A percentile compares a stretch with the other conserved stretches of the same genome.
These are phyloP conservation scores for Cylindrotheca fusiformis DNA, from an alignment of 108 stramenopile genomes.

Conservation along the genomic window DNA sequence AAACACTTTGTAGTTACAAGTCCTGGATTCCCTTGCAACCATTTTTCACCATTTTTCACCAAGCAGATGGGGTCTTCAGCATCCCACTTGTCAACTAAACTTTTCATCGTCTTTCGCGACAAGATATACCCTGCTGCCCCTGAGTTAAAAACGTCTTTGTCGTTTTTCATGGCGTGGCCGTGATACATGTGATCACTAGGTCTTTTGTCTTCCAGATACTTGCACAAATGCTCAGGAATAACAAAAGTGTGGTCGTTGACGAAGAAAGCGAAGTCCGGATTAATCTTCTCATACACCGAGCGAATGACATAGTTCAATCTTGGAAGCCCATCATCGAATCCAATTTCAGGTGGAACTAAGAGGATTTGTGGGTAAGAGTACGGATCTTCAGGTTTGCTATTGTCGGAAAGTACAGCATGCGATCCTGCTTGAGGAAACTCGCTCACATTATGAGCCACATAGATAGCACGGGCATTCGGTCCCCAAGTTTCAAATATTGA, in stretches of 20 bases:
- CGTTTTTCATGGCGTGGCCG: constrained; percentile 72
- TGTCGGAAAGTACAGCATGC: constrained; percentile 36
- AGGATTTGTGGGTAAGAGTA: constrained; percentile 68
- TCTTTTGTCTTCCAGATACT: constrained; percentile 53
- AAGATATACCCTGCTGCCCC: constrained; percentile 87
- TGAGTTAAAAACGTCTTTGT: constrained; percentile 72
- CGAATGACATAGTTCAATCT: constrained; percentile 74
- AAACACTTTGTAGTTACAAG: constrained; percentile 67
- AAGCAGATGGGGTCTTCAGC: constrained; percentile 49
- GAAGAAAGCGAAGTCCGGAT: constrained; percentile 89
- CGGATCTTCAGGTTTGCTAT: constrained; percentile 32
- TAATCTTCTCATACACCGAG: constrained; percentile 46
- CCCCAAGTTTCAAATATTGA: constrained; percentile 88
- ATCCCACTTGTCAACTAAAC: constrained; percentile 66
- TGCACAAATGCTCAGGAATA: constrained; percentile 75
- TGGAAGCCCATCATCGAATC: constrained; percentile 59
- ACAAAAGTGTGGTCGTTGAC: constrained; percentile 92
- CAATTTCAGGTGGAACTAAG: constrained; percentile 60
- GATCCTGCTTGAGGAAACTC: constrained; percentile 56
- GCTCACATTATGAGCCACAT: constrained; percentile 57
- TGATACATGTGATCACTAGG: constrained; percentile 68
- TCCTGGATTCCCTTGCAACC: constrained; percentile 82
- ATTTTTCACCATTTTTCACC: constrained; percentile 43
- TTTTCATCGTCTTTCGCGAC: constrained; percentile 68
- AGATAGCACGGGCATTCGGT: constrained; percentile 59